Evolutionary conservation across 352 stramenopile genomes (phyloP).

Genomic region (Phytophthora pseudosyringae): DNA sequence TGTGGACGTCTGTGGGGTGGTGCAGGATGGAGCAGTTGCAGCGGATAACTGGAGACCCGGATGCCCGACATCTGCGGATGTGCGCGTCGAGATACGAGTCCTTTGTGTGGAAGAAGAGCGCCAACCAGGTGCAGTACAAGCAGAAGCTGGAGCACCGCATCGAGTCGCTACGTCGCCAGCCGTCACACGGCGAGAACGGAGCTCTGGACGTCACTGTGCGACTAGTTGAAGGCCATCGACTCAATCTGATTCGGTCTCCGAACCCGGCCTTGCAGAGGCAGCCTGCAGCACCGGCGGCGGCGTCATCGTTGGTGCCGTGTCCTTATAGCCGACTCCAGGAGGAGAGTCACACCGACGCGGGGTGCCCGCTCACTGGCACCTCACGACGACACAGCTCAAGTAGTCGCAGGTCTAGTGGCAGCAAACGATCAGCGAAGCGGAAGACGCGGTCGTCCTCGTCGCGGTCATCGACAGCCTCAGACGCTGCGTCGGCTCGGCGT

Average conservation of each 20-base stretch:
- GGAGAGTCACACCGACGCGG: conserved; percentile 3
- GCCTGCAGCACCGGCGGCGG: not conserved
- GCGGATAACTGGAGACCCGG: conserved; percentile 60
- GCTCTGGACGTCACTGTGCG: conserved; percentile 26
- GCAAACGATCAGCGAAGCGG: conserved; percentile 37
- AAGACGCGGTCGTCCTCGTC: conserved; percentile 31
- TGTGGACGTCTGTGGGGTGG: not conserved
- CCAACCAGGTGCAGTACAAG: conserved; percentile 72
- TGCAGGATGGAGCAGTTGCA: conserved; percentile 63
- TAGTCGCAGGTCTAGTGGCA: conserved; percentile 16
- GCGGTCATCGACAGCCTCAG: conserved; percentile 8
- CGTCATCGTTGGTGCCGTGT: conserved; percentile 19
- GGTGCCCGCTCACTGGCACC: conserved; percentile 3
- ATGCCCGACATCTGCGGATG: conserved; percentile 60
- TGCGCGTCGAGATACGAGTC: conserved; percentile 74
- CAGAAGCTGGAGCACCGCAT: conserved; percentile 73
- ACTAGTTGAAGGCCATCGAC: conserved; percentile 34
- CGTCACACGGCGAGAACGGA: conserved; percentile 44
- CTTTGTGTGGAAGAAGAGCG: conserved; percentile 75
- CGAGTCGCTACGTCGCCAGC: conserved; percentile 63
- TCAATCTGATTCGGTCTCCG: conserved; percentile 30
- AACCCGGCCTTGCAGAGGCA: conserved; percentile 17
- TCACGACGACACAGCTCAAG: conserved; percentile 22
- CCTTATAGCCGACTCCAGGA: conserved; percentile 20
- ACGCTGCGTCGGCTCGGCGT: conserved; percentile 21